Evolutionary conservation across 768 basidiomycete genomes (phyloP).

Genomic region (Inosperma sp.): DNA sequence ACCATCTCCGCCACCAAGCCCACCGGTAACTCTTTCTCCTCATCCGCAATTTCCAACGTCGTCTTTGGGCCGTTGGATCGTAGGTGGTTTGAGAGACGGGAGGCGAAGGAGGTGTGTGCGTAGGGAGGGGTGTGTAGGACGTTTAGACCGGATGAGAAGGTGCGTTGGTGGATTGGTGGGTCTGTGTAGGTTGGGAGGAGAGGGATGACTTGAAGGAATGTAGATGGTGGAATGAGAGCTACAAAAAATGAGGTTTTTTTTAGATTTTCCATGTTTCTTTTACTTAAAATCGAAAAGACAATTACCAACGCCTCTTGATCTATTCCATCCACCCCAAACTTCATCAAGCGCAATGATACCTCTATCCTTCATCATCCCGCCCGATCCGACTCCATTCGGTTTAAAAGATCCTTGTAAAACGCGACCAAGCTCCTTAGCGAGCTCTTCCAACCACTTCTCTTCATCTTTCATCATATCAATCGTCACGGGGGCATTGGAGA

Average conservation of each 20-base stretch:
- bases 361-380: conserved; percentile 71
- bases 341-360: conserved; percentile 88
- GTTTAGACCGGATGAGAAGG: conserved; percentile 67
- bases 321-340: conserved; percentile 94
- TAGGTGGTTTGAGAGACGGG: conserved; percentile 57
- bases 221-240: conserved; percentile 90
- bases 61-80: conserved; percentile 48
- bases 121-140: conserved; percentile 85
- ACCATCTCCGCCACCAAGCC: conserved; percentile 78
- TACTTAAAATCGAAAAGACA: conserved; percentile 2
- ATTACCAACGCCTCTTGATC: conserved; percentile 86
- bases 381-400: conserved; percentile 19
- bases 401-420: conserved; percentile 52
- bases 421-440: conserved; percentile 76
- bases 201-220: conserved; percentile 72
- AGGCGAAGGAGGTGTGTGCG: conserved; percentile 60
- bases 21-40: conserved; percentile 47
- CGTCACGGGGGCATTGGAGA: conserved; percentile 77
- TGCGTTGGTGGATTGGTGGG: conserved; percentile 63
- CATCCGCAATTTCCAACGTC: conserved; percentile 62
- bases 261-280: not conserved
- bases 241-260: conserved; percentile 4
- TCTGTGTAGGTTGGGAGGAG: conserved; percentile 59
- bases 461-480: conserved; percentile 86
- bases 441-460: conserved; percentile 67